A percentile compares a stretch with the other conserved stretches of the same genome.
These are phyloP conservation scores for Filosporella fistucella DNA, from an alignment of 495 filamentous ascomycete genomes.

Conservation along the genomic window DNA sequence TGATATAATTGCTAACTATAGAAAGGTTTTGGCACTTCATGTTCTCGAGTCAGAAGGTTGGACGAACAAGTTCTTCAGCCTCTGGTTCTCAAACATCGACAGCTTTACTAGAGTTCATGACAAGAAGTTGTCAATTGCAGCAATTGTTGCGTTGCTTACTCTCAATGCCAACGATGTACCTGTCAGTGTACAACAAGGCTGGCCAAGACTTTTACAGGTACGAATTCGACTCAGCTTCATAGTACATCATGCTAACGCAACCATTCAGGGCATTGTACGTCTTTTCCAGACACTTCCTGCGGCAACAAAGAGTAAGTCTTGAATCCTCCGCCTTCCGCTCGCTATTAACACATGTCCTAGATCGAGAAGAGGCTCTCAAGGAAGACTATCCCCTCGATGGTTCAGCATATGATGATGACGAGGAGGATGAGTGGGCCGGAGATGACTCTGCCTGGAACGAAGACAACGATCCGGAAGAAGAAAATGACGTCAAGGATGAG, in stretches of 20 bases:
- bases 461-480: constrained; percentile 50
- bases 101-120: constrained; percentile 92
- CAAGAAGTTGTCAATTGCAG: constrained; percentile 95
- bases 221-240: too few species aligned
- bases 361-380: constrained; percentile 88
- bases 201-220: constrained; percentile 91
- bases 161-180: constrained; percentile 76
- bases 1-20: neutral
- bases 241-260: too few species aligned
- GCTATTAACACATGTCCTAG: constrained; percentile 27
- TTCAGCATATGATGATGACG: constrained; percentile 70
- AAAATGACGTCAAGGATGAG: constrained; percentile 73
- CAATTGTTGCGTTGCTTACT: constrained; percentile 79
- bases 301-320: constrained; percentile 70
- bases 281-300: constrained; percentile 89
- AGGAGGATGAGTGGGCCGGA: constrained; percentile 66
- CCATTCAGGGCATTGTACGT: constrained; percentile 82
- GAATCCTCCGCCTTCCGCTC: neutral
- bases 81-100: constrained; percentile 96
- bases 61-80: constrained; percentile 99
- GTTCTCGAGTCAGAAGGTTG: constrained; percentile 84
- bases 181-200: constrained; percentile 84
- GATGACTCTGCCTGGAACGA: constrained; percentile 68
- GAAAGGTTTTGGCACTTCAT: constrained; percentile 60
- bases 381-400: constrained; percentile 76